phyloP scores from a whole-genome alignment of 768 basidiomycete genomes.

The Dioszegia crocea region DNA sequence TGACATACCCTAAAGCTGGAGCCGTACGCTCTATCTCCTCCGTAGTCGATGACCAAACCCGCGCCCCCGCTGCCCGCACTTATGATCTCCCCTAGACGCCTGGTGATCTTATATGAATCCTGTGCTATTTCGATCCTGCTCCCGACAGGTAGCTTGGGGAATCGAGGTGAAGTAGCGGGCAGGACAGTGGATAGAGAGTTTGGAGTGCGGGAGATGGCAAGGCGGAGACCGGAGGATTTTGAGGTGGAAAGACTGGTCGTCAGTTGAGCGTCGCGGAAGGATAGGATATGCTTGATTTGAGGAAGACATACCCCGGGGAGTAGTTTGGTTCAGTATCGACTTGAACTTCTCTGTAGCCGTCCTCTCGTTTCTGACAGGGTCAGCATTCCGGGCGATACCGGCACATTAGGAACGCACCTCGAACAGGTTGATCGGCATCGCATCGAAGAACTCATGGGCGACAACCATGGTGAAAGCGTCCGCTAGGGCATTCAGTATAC shows the following conservation, averaged over 20 bases:
- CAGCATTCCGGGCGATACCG: too few species aligned
- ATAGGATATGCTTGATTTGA: not conserved
- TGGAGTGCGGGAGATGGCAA: constrained; percentile 63
- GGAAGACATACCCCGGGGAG: constrained; percentile 5
- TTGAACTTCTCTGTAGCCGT: constrained; percentile 87
- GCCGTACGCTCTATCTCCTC: constrained; percentile 64
- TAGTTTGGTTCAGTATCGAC: constrained; percentile 52
- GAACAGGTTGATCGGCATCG: constrained; percentile 82
- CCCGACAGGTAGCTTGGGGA: constrained; percentile 64
- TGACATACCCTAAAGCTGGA: constrained; percentile 73
- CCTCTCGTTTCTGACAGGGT: constrained; percentile 51
- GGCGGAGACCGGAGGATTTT: constrained; percentile 55
- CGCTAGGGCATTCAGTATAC: constrained; percentile 12
- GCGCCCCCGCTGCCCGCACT: constrained; percentile 48
- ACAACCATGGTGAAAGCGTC: constrained; percentile 73
- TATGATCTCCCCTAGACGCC: constrained; percentile 65
- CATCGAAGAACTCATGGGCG: constrained; percentile 98
- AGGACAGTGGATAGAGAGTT: constrained; percentile 56
- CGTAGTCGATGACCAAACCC: constrained; percentile 87
- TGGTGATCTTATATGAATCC: constrained; percentile 64
- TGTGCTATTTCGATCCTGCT: constrained; percentile 77
- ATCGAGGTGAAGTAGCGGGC: constrained; percentile 62
- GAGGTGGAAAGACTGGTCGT: constrained; percentile 18
- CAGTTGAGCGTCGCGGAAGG: constrained; percentile 9
- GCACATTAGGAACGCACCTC: too few species aligned